Evolutionary conservation across 2,329 filamentous ascomycete species (phyloP).

Genomic region (Epichloe bromicola): DNA sequence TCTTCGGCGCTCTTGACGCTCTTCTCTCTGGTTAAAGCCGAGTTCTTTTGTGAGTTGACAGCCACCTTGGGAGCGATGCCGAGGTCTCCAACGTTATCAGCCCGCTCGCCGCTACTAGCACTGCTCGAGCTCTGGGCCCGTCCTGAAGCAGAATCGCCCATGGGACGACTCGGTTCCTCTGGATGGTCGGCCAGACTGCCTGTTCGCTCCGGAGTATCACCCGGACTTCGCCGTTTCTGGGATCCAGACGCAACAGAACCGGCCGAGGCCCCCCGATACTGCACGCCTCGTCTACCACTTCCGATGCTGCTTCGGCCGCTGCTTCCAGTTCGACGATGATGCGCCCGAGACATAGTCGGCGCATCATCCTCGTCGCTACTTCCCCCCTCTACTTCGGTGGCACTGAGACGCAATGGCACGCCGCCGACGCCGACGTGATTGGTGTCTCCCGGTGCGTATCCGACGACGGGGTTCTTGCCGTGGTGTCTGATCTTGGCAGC

Average conservation of each 20-base stretch:
- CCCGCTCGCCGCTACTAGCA: slow-evolving; percentile 45
- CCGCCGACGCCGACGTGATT: slow-evolving; percentile 65
- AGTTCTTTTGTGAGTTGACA: slow-evolving; percentile 44
- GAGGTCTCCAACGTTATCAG: slow-evolving; percentile 47
- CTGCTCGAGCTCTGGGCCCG: slow-evolving; percentile 39
- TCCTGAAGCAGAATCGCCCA: slow-evolving; percentile 32
- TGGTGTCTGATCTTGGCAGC: slow-evolving; percentile 82
- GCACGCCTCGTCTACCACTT: slow-evolving; percentile 35
- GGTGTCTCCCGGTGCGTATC: slow-evolving; percentile 57
- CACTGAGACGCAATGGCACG: slow-evolving; percentile 81
- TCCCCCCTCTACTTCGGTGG: slow-evolving; percentile 91
- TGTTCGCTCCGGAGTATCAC: slow-evolving; percentile 41
- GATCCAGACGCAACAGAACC: slow-evolving; percentile 28
- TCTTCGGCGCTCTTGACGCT: slow-evolving; percentile 58
- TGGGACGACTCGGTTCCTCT: slow-evolving; percentile 14
- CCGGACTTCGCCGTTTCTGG: slow-evolving; percentile 33
- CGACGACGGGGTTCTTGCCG: slow-evolving; percentile 63
- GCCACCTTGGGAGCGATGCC: slow-evolving; percentile 36
- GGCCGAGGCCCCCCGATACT: slow-evolving; percentile 39
- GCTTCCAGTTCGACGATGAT: slow-evolving; percentile 61
- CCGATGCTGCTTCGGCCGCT: slow-evolving; percentile 59
- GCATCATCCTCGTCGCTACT: slow-evolving; percentile 65
- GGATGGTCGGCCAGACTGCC: slow-evolving; percentile 36
- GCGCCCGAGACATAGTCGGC: slow-evolving; percentile 31
- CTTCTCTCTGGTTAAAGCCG: slow-evolving; percentile 48